These are phyloP conservation scores for Dioszegia hungarica DNA, from an alignment of 768 basidiomycete species.

Conservation along the genomic window DNA sequence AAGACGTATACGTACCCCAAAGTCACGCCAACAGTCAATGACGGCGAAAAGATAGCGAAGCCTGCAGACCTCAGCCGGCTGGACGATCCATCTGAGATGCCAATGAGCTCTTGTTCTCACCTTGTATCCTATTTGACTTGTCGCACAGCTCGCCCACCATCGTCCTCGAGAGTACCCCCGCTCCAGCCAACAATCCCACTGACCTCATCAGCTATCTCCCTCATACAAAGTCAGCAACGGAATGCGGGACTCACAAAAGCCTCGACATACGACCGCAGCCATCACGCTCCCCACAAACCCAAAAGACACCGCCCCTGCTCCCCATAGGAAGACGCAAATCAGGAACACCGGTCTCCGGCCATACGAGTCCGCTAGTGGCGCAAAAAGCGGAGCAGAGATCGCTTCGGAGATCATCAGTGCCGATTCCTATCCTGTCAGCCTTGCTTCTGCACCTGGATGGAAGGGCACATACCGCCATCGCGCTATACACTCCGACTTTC, in stretches of 20 bases:
- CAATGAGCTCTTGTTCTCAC: conserved; percentile 6
- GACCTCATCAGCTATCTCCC: not conserved
- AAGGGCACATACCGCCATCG: conserved; percentile 21
- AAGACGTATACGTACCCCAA: conserved; percentile 14
- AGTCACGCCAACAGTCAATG: conserved; percentile 26
- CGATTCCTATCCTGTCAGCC: conserved; percentile 20
- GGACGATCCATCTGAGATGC: not conserved
- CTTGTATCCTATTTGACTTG: conserved; percentile 27
- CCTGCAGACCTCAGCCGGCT: conserved; percentile 6
- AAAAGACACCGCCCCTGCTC: conserved; percentile 20
- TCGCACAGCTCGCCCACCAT: conserved; percentile 38
- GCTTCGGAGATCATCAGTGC: conserved; percentile 29
- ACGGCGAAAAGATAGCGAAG: conserved; percentile 34
- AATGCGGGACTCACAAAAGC: conserved; percentile 22
- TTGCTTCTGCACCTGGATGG: not conserved
- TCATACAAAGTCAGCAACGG: not conserved
- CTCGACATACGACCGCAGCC: conserved; percentile 19
- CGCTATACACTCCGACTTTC: conserved; percentile 32
- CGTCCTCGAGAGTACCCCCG: conserved; percentile 31
- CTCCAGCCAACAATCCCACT: conserved; percentile 36
- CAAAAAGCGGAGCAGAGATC: conserved; percentile 28
- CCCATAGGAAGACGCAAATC: conserved; percentile 20
- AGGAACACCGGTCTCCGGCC: conserved; percentile 32
- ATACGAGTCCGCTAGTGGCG: conserved; percentile 21
- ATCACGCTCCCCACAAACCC: conserved; percentile 24